Percentiles rank a stretch among this genome's conserved stretches.
Evolutionary conservation across 2,329 filamentous ascomycete species (phyloP).

Genomic region (Hypoxylon rubiginosum): DNA sequence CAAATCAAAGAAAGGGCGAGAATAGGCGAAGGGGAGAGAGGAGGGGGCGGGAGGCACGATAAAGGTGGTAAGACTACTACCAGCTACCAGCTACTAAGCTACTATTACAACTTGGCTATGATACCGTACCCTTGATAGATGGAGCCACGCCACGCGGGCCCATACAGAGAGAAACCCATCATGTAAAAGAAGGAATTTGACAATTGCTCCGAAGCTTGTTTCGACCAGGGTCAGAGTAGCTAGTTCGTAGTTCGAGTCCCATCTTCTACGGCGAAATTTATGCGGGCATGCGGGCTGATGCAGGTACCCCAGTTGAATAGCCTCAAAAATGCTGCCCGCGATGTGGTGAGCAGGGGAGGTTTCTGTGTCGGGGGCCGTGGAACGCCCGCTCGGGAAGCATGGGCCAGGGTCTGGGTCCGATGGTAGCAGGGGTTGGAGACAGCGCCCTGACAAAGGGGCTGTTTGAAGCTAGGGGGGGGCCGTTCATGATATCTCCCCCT

Average conservation of each 20-base stretch:
- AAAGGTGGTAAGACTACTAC: slow-evolving; percentile 27
- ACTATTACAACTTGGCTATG: neutral
- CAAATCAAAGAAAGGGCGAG: slow-evolving; percentile 21
- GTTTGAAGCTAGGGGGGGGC: slow-evolving; percentile 46
- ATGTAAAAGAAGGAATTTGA: slow-evolving; percentile 20
- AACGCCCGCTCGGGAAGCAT: slow-evolving; percentile 31
- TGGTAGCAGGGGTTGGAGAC: slow-evolving; percentile 46
- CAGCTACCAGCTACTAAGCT: no score
- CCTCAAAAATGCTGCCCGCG: slow-evolving; percentile 3
- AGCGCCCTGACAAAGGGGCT: slow-evolving; percentile 46
- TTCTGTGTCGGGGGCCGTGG: slow-evolving; percentile 32
- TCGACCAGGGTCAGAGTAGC: slow-evolving; percentile 32
- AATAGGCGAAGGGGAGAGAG: slow-evolving; percentile 8
- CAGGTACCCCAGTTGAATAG: slow-evolving; percentile 27
- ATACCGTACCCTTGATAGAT: slow-evolving; percentile 21
- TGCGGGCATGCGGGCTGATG: slow-evolving; percentile 37
- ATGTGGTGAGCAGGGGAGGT: slow-evolving; percentile 12
- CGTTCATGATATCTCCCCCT: slow-evolving; percentile 24
- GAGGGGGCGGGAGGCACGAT: slow-evolving; percentile 28
- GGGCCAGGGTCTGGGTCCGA: slow-evolving; percentile 31
- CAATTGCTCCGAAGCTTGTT: slow-evolving; percentile 38
- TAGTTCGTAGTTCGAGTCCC: slow-evolving; percentile 19
- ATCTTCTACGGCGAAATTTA: slow-evolving; percentile 27
- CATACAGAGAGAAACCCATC: slow-evolving; percentile 30
- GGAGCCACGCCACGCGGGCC: slow-evolving; percentile 33